A percentile compares a stretch with the other conserved stretches of the same genome.
These are phyloP conservation scores for Pholiota conissans DNA, from an alignment of 768 basidiomycete genomes.

Conservation along the genomic window DNA sequence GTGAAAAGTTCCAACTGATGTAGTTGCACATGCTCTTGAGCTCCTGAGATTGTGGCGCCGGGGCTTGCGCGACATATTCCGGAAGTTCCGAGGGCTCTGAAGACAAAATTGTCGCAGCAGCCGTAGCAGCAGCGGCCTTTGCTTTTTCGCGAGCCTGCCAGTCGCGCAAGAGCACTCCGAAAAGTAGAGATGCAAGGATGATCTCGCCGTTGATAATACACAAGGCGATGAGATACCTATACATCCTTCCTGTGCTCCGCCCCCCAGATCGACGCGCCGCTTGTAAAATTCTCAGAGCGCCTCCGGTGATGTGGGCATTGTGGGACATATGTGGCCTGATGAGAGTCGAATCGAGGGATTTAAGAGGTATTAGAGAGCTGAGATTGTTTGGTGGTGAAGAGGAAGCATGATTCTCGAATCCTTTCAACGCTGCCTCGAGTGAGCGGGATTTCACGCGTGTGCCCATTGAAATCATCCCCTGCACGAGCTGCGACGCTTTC, in stretches of 20 bases:
- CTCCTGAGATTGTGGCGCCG: not conserved
- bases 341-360: not conserved
- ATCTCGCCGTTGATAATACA: conserved; percentile 80
- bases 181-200: conserved; percentile 70
- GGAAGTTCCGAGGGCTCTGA: conserved; percentile 1
- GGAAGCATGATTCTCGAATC: conserved; percentile 12
- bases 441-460: conserved; percentile 50
- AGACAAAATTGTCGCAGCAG: conserved; percentile 5
- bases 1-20: conserved; percentile 15
- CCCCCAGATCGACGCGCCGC: conserved; percentile 56
- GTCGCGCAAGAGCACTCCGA: conserved; percentile 64
- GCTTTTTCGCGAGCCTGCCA: conserved; percentile 45
- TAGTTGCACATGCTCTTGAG: conserved; percentile 12
- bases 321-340: not conserved
- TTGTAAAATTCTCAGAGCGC: conserved; percentile 53
- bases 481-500: conserved; percentile 49
- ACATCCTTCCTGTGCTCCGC: conserved; percentile 59
- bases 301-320: conserved; percentile 29
- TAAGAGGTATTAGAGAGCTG: not conserved
- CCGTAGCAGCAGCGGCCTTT: conserved; percentile 2
- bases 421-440: conserved; percentile 42
- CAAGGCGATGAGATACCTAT: conserved; percentile 56
- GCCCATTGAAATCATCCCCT: conserved; percentile 54
- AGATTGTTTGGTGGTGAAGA: not conserved
- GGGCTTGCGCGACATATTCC: not conserved